phyloP scores from a whole-genome alignment of 129 eudicot genomes.

The Arctium lappa region DNA sequence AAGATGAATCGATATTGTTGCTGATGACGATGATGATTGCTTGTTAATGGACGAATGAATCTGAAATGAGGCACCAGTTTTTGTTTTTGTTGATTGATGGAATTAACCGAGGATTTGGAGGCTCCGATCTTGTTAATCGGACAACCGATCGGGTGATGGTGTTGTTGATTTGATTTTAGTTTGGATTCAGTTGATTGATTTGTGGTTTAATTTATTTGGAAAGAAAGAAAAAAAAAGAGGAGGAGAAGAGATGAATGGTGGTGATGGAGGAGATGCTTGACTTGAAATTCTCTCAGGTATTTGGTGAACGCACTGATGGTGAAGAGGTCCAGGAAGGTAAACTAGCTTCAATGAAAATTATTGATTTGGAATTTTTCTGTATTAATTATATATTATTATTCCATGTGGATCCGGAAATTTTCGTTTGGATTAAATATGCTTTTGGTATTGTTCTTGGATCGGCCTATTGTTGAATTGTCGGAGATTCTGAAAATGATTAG shows the following conservation, averaged over 20 bases:
- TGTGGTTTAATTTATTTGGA: not conserved
- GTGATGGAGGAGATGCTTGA: conserved; percentile 67
- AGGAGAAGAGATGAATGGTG: conserved; percentile 46
- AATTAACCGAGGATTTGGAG: conserved; percentile 22
- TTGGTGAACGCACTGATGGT: conserved; percentile 52
- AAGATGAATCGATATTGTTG: not conserved
- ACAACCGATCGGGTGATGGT: conserved; percentile 28
- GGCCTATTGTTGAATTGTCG: conserved; percentile 12
- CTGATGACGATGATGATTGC: conserved; percentile 13
- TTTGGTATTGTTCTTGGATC: no score
- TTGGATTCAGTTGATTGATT: not conserved
- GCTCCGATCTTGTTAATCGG: conserved; percentile 26
- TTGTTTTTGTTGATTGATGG: conserved; percentile 19
- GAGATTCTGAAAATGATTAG: conserved; percentile 18
- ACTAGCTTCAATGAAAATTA: no score
- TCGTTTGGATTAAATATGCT: no score
- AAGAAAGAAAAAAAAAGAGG: not conserved
- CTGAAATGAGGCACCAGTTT: conserved; percentile 20
- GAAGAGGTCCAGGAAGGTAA: no score
- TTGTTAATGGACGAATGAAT: conserved; percentile 35
- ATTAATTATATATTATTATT: no score
- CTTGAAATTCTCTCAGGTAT: conserved; percentile 88
- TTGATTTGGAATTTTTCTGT: no score
- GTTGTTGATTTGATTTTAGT: conserved; percentile 16
- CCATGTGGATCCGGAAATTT: no score